phyloP scores from a whole-genome alignment of 768 basidiomycete genomes.

The Tricholoma sp. region DNA sequence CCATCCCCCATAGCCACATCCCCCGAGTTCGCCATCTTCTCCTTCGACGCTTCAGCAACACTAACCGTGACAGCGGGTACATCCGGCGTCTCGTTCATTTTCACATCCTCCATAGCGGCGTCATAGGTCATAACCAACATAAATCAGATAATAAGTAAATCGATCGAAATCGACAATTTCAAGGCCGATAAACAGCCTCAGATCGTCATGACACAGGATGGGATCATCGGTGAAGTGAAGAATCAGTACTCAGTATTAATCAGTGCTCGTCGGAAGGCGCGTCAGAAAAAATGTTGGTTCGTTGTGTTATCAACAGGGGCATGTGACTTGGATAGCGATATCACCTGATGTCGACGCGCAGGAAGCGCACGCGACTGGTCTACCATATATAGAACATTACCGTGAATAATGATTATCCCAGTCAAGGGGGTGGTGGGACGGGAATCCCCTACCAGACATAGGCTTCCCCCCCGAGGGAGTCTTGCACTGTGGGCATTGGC shows the following conservation, averaged over 20 bases:
- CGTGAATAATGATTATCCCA: too few relatives aligned
- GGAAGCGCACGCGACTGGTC: too few relatives aligned
- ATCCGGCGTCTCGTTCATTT: conserved; percentile 16
- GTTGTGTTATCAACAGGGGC: too few relatives aligned
- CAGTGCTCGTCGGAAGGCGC: background rate
- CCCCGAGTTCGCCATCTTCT: conserved; percentile 12
- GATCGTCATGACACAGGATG: background rate
- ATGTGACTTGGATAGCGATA: too few relatives aligned
- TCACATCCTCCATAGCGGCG: conserved; percentile 11
- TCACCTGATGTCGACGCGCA: too few relatives aligned
- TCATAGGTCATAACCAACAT: conserved; percentile 27
- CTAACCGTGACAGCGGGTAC: too few relatives aligned
- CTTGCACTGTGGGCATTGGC: too few relatives aligned
- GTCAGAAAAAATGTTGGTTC: background rate
- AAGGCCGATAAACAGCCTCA: background rate
- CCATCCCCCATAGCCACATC: conserved; percentile 21
- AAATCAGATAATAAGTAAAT: conserved; percentile 8
- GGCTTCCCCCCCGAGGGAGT: too few relatives aligned
- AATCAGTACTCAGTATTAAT: too few relatives aligned
- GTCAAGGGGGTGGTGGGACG: too few relatives aligned
- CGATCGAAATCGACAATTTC: background rate
- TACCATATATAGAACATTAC: too few relatives aligned
- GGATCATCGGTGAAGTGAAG: background rate
- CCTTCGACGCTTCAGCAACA: conserved; percentile 6
- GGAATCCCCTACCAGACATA: too few relatives aligned